These are phyloP conservation scores for Peronosclerospora sorghi DNA, from an alignment of 352 stramenopile species.

Conservation along the genomic window DNA sequence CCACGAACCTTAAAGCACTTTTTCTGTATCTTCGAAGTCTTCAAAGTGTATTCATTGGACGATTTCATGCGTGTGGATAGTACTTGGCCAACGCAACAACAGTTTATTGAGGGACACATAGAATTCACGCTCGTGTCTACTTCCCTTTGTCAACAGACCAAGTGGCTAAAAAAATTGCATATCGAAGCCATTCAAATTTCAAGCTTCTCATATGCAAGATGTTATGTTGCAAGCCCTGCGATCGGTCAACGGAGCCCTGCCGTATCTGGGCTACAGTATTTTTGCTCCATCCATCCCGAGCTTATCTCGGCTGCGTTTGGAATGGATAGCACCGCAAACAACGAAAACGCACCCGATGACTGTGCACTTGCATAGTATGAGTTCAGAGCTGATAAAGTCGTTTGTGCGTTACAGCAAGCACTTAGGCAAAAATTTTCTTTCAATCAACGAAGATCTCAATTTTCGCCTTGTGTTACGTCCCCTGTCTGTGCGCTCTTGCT, in stretches of 20 bases:
- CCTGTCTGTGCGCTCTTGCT: too few species aligned
- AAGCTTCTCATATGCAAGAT: not conserved
- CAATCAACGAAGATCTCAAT: not conserved
- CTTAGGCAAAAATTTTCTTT: not conserved
- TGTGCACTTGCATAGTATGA: not conserved
- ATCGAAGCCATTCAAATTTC: not conserved
- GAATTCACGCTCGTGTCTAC: too few species aligned
- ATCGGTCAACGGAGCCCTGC: not conserved
- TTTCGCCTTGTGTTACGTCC: not conserved
- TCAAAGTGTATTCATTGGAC: too few species aligned
- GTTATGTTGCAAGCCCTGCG: not conserved
- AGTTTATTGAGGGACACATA: too few species aligned
- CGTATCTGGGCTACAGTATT: not conserved
- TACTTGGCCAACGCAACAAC: too few species aligned
- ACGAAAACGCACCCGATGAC: constrained; percentile 1
- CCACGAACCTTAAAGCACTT: too few species aligned
- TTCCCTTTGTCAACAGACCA: not conserved
- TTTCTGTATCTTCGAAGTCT: too few species aligned
- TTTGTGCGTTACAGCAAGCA: not conserved
- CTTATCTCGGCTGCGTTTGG: too few species aligned
- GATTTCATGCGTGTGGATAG: too few species aligned
- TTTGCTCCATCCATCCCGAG: not conserved
- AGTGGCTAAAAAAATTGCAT: not conserved
- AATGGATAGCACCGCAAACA: not conserved
- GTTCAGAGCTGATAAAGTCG: not conserved